A percentile compares a stretch with the other conserved stretches of the same genome.
phyloP scores from a whole-genome alignment of 352 stramenopile species.

The Blastocystis sp. region DNA sequence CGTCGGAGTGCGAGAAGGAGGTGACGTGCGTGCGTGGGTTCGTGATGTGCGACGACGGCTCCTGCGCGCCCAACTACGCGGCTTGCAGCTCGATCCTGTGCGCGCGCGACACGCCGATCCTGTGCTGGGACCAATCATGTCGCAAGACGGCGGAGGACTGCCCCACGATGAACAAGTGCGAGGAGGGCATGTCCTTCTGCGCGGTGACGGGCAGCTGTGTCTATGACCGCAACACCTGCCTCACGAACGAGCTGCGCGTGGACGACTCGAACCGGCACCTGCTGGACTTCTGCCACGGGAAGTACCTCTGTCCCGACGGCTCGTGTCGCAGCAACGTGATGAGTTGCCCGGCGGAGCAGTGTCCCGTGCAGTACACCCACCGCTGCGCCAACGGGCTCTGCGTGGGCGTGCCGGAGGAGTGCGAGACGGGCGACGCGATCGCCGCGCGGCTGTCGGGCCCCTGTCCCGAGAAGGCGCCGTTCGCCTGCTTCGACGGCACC shows the following conservation, averaged over 20 bases:
- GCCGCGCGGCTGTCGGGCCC: neutral
- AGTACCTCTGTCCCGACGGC: conserved; percentile 32
- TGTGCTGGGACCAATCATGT: conserved; percentile 58
- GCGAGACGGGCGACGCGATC: neutral
- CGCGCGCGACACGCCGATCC: neutral
- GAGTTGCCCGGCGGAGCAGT: conserved; percentile 20
- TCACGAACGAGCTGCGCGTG: conserved; percentile 4
- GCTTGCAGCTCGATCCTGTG: conserved; percentile 29
- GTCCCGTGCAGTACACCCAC: conserved; percentile 10
- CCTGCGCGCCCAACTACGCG: conserved; percentile 3
- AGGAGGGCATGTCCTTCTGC: conserved; percentile 38
- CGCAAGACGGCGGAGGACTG: neutral
- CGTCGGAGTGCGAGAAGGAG: conserved; percentile 5
- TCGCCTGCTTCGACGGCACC: conserved; percentile 12
- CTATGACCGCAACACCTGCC: conserved; percentile 49
- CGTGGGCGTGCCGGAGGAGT: conserved; percentile 12
- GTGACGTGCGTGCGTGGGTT: neutral
- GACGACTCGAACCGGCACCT: neutral
- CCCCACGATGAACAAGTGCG: conserved; percentile 9
- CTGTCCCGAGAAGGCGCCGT: neutral
- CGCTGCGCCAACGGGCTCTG: conserved; percentile 39
- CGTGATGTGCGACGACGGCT: conserved; percentile 50
- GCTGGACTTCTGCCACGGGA: conserved; percentile 45
- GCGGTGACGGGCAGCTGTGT: conserved; percentile 35
- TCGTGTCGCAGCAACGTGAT: conserved; percentile 9